These are phyloP conservation scores for Termitomyces sp. DNA, from an alignment of 768 basidiomycete genomes.

Conservation along the genomic window DNA sequence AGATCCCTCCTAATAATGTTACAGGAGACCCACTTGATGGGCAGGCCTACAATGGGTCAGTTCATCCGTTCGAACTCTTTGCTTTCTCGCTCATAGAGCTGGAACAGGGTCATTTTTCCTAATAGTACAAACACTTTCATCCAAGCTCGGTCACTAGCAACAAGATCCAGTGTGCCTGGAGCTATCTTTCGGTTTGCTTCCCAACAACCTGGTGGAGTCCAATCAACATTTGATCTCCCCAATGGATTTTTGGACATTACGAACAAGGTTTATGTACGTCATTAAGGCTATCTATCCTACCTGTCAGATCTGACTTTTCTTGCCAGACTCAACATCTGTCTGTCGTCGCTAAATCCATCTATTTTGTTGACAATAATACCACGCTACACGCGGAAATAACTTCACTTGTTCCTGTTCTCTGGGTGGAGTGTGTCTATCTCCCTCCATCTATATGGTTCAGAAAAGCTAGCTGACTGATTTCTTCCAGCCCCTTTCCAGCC, in stretches of 20 bases:
- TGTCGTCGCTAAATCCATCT: slow-evolving; percentile 52
- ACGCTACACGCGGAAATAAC: slow-evolving; percentile 36
- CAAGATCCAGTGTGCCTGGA: slow-evolving; percentile 50
- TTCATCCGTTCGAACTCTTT: background rate
- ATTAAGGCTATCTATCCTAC: background rate
- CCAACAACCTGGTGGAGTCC: slow-evolving; percentile 34
- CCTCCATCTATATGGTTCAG: background rate
- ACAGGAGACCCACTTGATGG: slow-evolving; percentile 41
- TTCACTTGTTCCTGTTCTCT: slow-evolving; percentile 44
- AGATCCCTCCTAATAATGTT: slow-evolving; percentile 43
- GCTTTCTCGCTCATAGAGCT: background rate
- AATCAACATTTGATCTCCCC: slow-evolving; percentile 42
- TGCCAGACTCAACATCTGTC: slow-evolving; percentile 53
- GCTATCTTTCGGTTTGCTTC: slow-evolving; percentile 55
- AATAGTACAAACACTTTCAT: slow-evolving; percentile 39
- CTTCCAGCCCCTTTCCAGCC: slow-evolving; percentile 45
- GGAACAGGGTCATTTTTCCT: slow-evolving; percentile 39
- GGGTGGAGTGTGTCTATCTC: slow-evolving; percentile 48
- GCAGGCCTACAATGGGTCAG: slow-evolving; percentile 59
- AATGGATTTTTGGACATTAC: slow-evolving; percentile 56
- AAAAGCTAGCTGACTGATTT: background rate
- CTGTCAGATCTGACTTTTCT: background rate
- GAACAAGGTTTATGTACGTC: slow-evolving; percentile 44
- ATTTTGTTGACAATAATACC: slow-evolving; percentile 43
- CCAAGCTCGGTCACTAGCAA: slow-evolving; percentile 45